A percentile compares a stretch with the other conserved stretches of the same genome.
Conservation (phyloP, 2,329 filamentous ascomycete species). For the Penicillium sp. region DNA sequence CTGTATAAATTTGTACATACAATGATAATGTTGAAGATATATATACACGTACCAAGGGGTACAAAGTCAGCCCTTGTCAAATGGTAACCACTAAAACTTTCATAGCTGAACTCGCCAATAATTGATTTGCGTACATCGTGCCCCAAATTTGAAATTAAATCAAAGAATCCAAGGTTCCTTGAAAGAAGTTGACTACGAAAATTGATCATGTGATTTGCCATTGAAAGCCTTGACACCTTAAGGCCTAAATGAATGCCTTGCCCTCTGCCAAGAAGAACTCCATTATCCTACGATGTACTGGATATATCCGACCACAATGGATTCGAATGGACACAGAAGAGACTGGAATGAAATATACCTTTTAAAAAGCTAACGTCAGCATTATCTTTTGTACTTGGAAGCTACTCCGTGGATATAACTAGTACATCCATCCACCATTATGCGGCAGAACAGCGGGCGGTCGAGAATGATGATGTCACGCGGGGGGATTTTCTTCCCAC, state of each 20-base stretch:
- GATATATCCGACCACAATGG: not conserved
- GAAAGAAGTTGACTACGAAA: not conserved
- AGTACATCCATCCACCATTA: not conserved
- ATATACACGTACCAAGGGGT: not conserved
- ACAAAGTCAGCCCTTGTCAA: not conserved
- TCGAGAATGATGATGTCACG: conserved; percentile 9
- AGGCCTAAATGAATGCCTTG: not conserved
- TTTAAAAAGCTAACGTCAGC: too few relatives aligned
- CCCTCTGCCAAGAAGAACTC: not conserved
- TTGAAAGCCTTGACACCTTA: not conserved
- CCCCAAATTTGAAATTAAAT: too few relatives aligned
- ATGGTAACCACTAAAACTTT: too few relatives aligned
- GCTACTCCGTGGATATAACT: not conserved
- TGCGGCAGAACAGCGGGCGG: conserved; percentile 1
- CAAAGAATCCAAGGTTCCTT: not conserved
- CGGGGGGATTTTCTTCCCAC: not conserved
- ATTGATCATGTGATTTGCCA: not conserved
- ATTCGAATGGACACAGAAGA: not conserved
- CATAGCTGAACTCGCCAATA: not conserved
- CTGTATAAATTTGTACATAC: too few relatives aligned
- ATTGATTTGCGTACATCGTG: not conserved
- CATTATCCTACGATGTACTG: not conserved
- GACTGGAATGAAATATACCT: not conserved
- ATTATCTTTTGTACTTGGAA: not conserved
- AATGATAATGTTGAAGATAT: not conserved